These are phyloP conservation scores for Trichosanthes truncata DNA, from an alignment of 306 rosid species.

Conservation along the genomic window DNA sequence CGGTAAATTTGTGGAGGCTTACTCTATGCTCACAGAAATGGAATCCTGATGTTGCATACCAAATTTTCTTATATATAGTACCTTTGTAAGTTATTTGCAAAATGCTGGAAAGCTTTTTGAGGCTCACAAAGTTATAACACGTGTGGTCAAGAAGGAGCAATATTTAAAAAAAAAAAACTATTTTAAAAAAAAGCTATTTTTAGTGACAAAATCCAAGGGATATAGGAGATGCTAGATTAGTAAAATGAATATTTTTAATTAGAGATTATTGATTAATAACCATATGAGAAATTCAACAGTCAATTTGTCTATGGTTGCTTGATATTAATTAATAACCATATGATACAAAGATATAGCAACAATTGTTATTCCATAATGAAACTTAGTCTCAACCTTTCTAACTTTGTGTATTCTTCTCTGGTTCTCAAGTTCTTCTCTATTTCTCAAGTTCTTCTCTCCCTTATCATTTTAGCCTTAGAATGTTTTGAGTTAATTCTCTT, in stretches of 20 bases:
- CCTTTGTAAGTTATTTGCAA: constrained; percentile 54
- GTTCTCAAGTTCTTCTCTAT: neutral
- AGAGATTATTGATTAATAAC: constrained; percentile 10
- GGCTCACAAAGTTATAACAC: constrained; percentile 52
- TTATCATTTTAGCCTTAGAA: neutral
- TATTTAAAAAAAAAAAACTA: no score
- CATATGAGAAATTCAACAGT: neutral
- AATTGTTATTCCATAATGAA: neutral
- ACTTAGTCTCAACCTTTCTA: neutral
- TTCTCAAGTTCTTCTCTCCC: no score
- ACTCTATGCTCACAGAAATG: constrained; percentile 71
- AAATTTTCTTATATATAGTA: constrained; percentile 61
- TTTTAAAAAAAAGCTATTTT: no score
- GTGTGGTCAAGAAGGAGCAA: constrained; percentile 56
- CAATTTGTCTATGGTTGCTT: neutral
- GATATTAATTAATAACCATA: neutral
- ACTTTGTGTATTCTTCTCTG: neutral
- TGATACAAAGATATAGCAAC: neutral
- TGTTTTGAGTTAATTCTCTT: neutral
- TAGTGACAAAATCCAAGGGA: constrained; percentile 42
- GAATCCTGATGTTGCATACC: constrained; percentile 71
- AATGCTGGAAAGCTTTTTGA: constrained; percentile 57
- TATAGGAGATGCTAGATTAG: constrained; percentile 28
- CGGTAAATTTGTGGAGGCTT: constrained; percentile 62
- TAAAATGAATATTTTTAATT: neutral